Conservation (phyloP, 306 rosid genomes). For the Sicyos edulis region DNA sequence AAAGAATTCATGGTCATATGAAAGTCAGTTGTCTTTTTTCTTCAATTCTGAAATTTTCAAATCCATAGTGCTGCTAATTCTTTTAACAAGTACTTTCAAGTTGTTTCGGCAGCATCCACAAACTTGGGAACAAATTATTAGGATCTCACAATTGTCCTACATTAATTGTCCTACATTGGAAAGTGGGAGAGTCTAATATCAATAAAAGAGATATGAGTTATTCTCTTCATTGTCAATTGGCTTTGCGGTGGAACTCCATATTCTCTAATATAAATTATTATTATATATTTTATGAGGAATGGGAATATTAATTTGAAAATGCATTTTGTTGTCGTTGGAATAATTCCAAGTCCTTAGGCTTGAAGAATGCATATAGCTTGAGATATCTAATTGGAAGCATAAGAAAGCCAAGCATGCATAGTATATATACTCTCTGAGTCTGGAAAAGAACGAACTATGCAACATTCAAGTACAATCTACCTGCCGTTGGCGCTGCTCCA, state of each 20-base stretch:
- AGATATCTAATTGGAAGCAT: neutral
- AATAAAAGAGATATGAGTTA: too few species aligned
- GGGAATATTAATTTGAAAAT: neutral
- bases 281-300: neutral
- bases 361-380: neutral
- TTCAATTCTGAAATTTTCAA: neutral
- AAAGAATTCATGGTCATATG: neutral
- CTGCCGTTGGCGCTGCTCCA: constrained; percentile 99
- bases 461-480: constrained; percentile 26
- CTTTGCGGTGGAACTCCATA: too few species aligned
- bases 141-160: too few species aligned
- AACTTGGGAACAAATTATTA: neutral
- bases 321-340: neutral
- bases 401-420: neutral
- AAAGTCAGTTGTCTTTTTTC: neutral
- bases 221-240: too few species aligned
- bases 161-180: too few species aligned
- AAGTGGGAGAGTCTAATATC: too few species aligned
- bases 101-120: neutral
- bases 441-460: neutral
- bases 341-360: neutral
- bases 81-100: neutral
- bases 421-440: neutral
- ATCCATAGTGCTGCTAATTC: neutral
- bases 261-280: too few species aligned